Evolutionary conservation across 805 yeast species (phyloP), one percentile per base, ranked within the genome.

Genomic region (Allodekkera sacchari): DNA sequence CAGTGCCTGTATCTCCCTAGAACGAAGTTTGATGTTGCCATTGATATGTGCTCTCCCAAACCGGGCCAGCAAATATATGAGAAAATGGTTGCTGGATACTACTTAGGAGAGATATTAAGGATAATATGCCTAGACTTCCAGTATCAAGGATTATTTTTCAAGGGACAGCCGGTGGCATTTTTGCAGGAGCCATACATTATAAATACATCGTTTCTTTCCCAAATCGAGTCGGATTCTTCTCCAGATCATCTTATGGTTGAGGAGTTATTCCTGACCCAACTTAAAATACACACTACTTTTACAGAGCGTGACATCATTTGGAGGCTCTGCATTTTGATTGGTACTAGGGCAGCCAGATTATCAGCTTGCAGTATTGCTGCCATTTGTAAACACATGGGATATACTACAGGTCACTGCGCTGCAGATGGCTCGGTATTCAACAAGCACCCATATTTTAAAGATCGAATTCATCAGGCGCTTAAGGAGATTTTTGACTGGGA

Each of bases 401-500:
- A 77, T 66, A 60, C 63, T 43, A 68, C 79, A 25, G 88, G 78
- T 32, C 87, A 85, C 53, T 84, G 88, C 60, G 98, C 97, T 34
- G 95, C 96, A 41, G 98, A 89, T 56, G 97, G 98, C 42, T 85
- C 96, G 9, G 97, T 89, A 24, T 84, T 69, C 71, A 85, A 87
- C 74, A 82, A 71, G 62, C 92, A 89, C 66, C 97, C 98, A 31
- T 81, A 77, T 35, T 89, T 89, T 74, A 73, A 79, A 59, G 79
- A 78, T 52, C 74, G 95, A 53, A 95, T 95, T 22, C 94, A 94
- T 30, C 68, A 70, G 53, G 96, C 83, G 36, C 71, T 89, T 55
- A 76, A 77, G 59, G 96, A 87, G 54, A 85, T 89, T 48, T 83
- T 84, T 52, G 89, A 67, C 44, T 89, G 96, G 96, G 38, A 42